Percentiles rank a stretch among this genome's conserved stretches.
Evolutionary conservation across 169 alveolate species (phyloP).

Genomic region (Plasmodium vivax): DNA sequence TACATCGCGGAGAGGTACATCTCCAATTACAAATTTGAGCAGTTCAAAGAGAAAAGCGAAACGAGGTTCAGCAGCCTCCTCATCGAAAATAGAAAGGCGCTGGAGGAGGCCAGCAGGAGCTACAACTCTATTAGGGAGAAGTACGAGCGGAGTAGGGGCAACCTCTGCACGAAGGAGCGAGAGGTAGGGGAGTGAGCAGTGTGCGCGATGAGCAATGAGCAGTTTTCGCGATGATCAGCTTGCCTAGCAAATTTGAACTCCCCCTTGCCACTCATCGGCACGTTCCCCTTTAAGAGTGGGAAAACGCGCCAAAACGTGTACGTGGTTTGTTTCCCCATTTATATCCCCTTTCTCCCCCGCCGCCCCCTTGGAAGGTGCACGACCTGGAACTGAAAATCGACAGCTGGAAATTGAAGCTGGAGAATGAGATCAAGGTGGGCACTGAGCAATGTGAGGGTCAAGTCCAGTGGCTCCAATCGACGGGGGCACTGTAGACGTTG

Average conservation of each 20-base stretch:
- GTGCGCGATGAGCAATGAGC: not conserved
- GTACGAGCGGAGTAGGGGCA: constrained; percentile 13
- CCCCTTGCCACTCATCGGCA: not conserved
- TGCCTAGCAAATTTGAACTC: not conserved
- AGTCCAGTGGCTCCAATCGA: not conserved
- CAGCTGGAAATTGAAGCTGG: constrained; percentile 54
- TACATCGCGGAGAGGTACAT: constrained; percentile 56
- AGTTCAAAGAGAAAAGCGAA: constrained; percentile 17
- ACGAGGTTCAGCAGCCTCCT: constrained; percentile 4
- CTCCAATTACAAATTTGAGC: constrained; percentile 29
- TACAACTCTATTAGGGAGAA: constrained; percentile 15
- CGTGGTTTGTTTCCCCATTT: not conserved
- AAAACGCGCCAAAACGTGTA: not conserved
- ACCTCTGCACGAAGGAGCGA: constrained; percentile 21
- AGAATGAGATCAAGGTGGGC: constrained; percentile 32
- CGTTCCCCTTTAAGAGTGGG: not conserved
- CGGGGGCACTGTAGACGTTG: not conserved
- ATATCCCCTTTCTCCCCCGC: not conserved
- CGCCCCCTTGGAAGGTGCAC: constrained; percentile 12
- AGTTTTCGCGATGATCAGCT: not conserved
- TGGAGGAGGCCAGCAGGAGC: constrained; percentile 12
- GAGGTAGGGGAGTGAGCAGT: not conserved
- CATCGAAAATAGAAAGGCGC: constrained; percentile 8
- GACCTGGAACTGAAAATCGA: constrained; percentile 46
- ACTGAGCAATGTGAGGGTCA: not conserved